These are phyloP conservation scores for Porcisia hertigi DNA, from an alignment of 208 protist genomes.

Conservation along the genomic window DNA sequence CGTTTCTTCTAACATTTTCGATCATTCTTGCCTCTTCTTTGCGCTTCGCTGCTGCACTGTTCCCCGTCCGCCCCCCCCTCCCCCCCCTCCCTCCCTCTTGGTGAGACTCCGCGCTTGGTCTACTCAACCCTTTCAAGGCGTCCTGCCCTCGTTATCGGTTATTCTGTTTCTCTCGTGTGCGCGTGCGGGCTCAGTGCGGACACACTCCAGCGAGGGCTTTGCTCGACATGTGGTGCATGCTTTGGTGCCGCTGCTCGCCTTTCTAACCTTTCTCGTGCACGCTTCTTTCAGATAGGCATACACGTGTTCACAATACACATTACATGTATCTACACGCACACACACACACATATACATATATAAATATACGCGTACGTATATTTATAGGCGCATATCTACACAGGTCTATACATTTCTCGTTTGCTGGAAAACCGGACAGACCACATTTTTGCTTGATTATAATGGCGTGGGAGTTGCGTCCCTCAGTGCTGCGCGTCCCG, in stretches of 20 bases:
- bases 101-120: background rate
- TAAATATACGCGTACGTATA: too few species aligned
- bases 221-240: background rate
- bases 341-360: too few species aligned
- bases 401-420: too few species aligned
- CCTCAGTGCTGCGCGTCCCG: slow-evolving; percentile 22
- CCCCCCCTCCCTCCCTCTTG: background rate
- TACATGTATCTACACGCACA: too few species aligned
- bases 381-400: too few species aligned
- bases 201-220: background rate
- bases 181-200: background rate
- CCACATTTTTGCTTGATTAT: background rate
- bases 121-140: too few species aligned
- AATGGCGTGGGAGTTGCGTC: slow-evolving; percentile 27
- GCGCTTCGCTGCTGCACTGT: too few species aligned
- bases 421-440: background rate
- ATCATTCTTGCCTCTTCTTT: too few species aligned
- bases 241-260: background rate
- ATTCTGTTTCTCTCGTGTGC: background rate
- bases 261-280: background rate
- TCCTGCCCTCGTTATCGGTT: background rate
- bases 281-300: too few species aligned
- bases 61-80: background rate
- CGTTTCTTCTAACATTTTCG: too few species aligned
- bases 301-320: background rate